These are phyloP conservation scores for Pisolithus sp. DNA, from an alignment of 768 basidiomycete species.

Conservation along the genomic window DNA sequence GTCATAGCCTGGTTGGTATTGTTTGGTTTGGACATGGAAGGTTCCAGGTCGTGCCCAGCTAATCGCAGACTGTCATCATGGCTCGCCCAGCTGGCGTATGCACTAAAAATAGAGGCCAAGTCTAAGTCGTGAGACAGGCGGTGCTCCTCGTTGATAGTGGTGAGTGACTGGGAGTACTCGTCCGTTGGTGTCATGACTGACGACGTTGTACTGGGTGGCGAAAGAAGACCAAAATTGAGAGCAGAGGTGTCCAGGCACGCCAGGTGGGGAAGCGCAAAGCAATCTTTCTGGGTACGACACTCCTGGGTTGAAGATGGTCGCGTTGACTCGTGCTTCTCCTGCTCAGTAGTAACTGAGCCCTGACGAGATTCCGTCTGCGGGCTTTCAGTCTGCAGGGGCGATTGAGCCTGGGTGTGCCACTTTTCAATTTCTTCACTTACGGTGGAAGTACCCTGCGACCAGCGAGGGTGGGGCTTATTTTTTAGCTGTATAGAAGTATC, in stretches of 20 bases:
- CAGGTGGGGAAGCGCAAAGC: constrained; percentile 22
- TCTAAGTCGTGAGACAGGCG: constrained; percentile 34
- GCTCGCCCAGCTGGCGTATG: constrained; percentile 22
- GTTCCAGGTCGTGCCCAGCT: constrained; percentile 5
- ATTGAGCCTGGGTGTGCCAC: constrained; percentile 17
- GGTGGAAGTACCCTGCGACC: constrained; percentile 32
- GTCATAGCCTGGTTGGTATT: constrained; percentile 12
- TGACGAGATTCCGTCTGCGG: constrained; percentile 3
- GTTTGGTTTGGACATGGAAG: constrained; percentile 9
- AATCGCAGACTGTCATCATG: constrained; percentile 9
- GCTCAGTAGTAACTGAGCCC: constrained; percentile 2
- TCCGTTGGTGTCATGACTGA: constrained; percentile 41
- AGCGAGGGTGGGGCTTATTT: constrained; percentile 67
- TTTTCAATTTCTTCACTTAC: constrained; percentile 22
- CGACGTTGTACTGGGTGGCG: constrained; percentile 23
- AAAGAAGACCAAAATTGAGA: constrained; percentile 16
- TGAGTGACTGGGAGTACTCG: constrained; percentile 31
- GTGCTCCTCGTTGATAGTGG: constrained; percentile 20
- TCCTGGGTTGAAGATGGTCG: constrained; percentile 4
- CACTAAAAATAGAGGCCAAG: constrained; percentile 35
- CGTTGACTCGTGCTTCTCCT: constrained; percentile 1
- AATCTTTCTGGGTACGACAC: constrained; percentile 16
- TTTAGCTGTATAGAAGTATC: constrained; percentile 42
- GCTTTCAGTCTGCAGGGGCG: constrained; percentile 11
- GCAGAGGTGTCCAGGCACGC: constrained; percentile 9